These are phyloP conservation scores for Chlorella ohadii DNA, from an alignment of 139 green algal genomes.

Conservation along the genomic window DNA sequence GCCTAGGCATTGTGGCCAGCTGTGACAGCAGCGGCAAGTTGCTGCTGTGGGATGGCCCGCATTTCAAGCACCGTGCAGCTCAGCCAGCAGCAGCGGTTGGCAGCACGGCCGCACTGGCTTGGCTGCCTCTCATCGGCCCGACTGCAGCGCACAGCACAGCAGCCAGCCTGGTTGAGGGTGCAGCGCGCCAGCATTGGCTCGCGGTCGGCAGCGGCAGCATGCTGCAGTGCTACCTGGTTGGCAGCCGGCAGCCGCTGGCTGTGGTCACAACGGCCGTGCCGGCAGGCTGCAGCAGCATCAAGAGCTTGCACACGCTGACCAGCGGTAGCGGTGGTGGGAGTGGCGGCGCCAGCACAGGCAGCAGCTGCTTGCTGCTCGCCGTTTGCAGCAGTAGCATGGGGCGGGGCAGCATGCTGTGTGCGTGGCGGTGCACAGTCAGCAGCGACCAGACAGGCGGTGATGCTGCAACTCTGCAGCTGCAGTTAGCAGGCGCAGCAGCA, in stretches of 20 bases:
- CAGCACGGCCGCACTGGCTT: neutral
- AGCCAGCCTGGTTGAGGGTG: neutral
- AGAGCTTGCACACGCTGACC: neutral
- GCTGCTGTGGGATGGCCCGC: neutral
- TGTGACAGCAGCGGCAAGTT: constrained; percentile 1
- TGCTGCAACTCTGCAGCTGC: neutral
- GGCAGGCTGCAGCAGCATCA: constrained; percentile 11
- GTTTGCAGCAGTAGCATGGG: constrained; percentile 15
- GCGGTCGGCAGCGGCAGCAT: constrained; percentile 23
- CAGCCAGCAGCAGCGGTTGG: constrained; percentile 14
- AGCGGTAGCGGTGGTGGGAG: neutral
- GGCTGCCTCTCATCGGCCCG: neutral
- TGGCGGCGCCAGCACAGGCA: neutral
- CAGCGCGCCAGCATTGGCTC: neutral
- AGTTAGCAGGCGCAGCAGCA: neutral
- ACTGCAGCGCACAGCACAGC: neutral
- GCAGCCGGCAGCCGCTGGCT: neutral
- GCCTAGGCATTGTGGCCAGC: constrained; percentile 1
- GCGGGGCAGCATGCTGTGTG: neutral
- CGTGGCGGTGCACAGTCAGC: neutral
- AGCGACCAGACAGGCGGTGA: no score
- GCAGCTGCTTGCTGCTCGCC: neutral
- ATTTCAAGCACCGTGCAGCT: neutral
- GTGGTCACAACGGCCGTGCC: constrained; percentile 4
- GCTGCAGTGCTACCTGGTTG: constrained; percentile 20